Evolutionary conservation across 805 yeast genomes (phyloP).

Genomic region (Soucietia sequanensis): DNA sequence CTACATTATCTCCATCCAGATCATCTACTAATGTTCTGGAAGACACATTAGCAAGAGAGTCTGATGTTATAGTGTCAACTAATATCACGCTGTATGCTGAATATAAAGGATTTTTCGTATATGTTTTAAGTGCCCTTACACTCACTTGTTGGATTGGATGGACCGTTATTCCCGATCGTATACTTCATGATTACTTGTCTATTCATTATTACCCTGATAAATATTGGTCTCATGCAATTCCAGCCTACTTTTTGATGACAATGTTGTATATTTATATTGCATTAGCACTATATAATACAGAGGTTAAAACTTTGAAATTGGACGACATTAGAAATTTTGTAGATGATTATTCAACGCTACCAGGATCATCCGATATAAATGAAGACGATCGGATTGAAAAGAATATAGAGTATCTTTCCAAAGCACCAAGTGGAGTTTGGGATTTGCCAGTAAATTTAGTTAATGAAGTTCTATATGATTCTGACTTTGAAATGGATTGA

Average conservation of each 20-base stretch:
- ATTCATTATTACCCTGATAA: slow-evolving; percentile 80
- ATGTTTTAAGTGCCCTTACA: slow-evolving; percentile 60
- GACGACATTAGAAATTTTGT: slow-evolving; percentile 62
- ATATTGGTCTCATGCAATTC: slow-evolving; percentile 87
- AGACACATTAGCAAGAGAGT: slow-evolving; percentile 60
- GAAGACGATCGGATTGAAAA: slow-evolving; percentile 7
- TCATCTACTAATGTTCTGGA: slow-evolving; percentile 8
- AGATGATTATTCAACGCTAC: slow-evolving; percentile 57
- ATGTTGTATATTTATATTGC: slow-evolving; percentile 75
- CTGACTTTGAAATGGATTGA: too few species aligned
- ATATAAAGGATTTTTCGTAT: slow-evolving; percentile 84
- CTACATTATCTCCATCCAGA: slow-evolving; percentile 6
- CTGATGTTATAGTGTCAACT: slow-evolving; percentile 63
- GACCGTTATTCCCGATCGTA: slow-evolving; percentile 68
- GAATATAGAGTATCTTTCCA: slow-evolving; percentile 42
- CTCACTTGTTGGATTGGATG: slow-evolving; percentile 62
- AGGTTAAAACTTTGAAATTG: slow-evolving; percentile 60
- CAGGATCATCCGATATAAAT: slow-evolving; percentile 11
- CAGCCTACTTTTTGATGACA: slow-evolving; percentile 64
- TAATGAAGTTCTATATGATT: slow-evolving; percentile 62
- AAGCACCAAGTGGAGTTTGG: slow-evolving; percentile 79
- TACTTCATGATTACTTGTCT: slow-evolving; percentile 47
- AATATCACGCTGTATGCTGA: slow-evolving; percentile 63
- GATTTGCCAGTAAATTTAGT: slow-evolving; percentile 77
- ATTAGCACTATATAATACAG: slow-evolving; percentile 72